Conservation (phyloP, 345 rosid genomes). For the Corymbia maculata region DNA sequence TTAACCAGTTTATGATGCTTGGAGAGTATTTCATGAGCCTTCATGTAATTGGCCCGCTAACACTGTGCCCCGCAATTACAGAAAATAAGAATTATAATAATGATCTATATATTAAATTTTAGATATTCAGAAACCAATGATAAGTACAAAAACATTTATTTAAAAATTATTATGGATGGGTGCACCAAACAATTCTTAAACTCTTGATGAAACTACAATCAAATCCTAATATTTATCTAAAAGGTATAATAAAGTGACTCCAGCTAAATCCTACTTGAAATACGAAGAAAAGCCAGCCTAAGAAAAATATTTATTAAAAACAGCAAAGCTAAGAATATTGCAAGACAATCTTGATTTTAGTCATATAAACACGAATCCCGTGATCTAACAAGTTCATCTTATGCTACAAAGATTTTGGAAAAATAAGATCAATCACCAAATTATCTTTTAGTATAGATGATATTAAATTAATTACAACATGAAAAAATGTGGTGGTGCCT, state of each 20-base stretch:
- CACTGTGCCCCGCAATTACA: not conserved
- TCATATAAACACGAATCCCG: not conserved
- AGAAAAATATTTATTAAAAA: not conserved
- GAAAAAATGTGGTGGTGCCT: not conserved
- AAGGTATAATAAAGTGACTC: not conserved
- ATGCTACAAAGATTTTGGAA: not conserved
- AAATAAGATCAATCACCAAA: not conserved
- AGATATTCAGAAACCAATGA: rapidly evolving
- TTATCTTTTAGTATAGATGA: not conserved
- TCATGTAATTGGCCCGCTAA: not conserved
- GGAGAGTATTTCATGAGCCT: not conserved
- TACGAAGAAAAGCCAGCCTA: not conserved
- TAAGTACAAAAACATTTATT: too few relatives aligned
- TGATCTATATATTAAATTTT: not conserved
- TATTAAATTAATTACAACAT: not conserved
- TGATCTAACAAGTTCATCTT: not conserved
- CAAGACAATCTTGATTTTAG: not conserved
- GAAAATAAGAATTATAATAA: not conserved
- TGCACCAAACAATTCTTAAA: not conserved
- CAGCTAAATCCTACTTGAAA: not conserved
- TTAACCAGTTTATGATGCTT: not conserved
- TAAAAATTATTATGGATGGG: rapidly evolving
- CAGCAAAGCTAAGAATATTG: not conserved
- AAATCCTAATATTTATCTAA: not conserved
- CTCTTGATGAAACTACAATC: rapidly evolving